Evolutionary conservation across 371 early-diverging fungal species (phyloP).

Genomic region (Mortierella sp.): DNA sequence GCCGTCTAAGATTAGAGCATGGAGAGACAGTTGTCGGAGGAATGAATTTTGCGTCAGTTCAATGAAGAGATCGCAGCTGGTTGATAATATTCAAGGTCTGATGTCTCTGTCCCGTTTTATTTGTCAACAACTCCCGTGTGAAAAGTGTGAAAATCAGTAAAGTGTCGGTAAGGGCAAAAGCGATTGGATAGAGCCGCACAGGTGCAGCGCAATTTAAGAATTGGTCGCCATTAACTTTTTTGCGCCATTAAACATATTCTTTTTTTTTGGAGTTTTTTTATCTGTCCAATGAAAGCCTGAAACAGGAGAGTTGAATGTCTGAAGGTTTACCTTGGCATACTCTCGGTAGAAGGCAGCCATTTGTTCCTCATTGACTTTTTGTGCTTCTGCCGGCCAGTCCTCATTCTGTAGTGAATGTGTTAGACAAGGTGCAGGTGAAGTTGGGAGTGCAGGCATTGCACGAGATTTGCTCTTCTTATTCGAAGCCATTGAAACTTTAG

Average conservation of each 20-base stretch:
- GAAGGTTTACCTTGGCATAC: conserved; percentile 45
- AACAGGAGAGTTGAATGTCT: neutral
- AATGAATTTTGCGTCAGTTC: neutral
- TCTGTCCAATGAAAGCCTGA: neutral
- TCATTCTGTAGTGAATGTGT: conserved; percentile 44
- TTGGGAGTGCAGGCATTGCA: conserved; percentile 45
- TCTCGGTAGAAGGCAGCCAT: conserved; percentile 51
- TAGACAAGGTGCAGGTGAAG: conserved; percentile 40
- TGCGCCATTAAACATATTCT: neutral
- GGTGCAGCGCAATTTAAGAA: neutral
- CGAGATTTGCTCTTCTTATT: conserved; percentile 52
- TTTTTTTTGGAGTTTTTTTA: neutral
- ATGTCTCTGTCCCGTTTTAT: neutral
- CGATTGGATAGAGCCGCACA: too few relatives aligned
- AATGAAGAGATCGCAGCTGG: conserved; percentile 3
- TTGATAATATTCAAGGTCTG: neutral
- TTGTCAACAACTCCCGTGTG: neutral
- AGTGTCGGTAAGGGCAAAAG: too few relatives aligned
- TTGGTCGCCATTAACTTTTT: conserved; percentile 2
- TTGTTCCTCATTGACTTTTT: conserved; percentile 54
- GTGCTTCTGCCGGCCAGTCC: conserved; percentile 53
- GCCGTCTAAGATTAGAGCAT: conserved; percentile 38
- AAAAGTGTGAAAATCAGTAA: neutral
- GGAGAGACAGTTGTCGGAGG: neutral
- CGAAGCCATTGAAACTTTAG: conserved; percentile 27